Evolutionary conservation across 306 rosid genomes (phyloP).

Genomic region (Vicia faba): DNA sequence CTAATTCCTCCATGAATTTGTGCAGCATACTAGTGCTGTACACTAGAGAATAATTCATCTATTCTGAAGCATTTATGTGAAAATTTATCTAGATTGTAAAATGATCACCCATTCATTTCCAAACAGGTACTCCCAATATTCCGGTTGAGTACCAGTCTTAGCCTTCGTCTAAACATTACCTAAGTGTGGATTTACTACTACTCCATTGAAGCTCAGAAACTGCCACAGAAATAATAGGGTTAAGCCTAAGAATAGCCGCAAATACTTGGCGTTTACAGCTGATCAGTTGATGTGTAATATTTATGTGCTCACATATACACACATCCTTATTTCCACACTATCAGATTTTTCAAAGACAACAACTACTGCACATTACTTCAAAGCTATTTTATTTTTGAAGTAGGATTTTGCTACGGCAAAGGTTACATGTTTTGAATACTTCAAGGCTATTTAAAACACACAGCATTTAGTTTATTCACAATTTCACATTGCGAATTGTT

Average conservation of each 20-base stretch:
- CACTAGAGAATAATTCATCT: too few relatives aligned
- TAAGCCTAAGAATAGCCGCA: slow-evolving; percentile 5
- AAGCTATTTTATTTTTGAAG: background rate
- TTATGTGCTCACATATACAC: background rate
- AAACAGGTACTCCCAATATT: too few relatives aligned
- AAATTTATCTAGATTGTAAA: too few relatives aligned
- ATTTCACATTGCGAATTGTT: slow-evolving; percentile 8
- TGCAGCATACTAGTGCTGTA: too few relatives aligned
- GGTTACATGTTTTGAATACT: slow-evolving; percentile 17
- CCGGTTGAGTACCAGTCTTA: too few relatives aligned
- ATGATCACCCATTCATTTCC: too few relatives aligned
- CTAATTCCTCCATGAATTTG: too few relatives aligned
- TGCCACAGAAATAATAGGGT: too few relatives aligned
- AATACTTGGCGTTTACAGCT: background rate
- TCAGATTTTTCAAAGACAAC: slow-evolving; percentile 7
- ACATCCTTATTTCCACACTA: background rate
- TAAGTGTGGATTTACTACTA: too few relatives aligned
- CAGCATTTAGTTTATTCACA: slow-evolving; percentile 23
- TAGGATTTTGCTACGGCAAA: slow-evolving; percentile 29
- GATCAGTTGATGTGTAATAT: slow-evolving; percentile 18
- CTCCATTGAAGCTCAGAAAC: too few relatives aligned
- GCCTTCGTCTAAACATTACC: too few relatives aligned
- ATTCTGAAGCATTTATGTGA: too few relatives aligned
- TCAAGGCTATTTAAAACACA: slow-evolving; percentile 1
- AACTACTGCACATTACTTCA: slow-evolving; percentile 17